Evolutionary conservation across 495 filamentous ascomycete species (phyloP), one percentile per base, ranked within the genome.

Genomic region (Penicillium longicatenatum): DNA sequence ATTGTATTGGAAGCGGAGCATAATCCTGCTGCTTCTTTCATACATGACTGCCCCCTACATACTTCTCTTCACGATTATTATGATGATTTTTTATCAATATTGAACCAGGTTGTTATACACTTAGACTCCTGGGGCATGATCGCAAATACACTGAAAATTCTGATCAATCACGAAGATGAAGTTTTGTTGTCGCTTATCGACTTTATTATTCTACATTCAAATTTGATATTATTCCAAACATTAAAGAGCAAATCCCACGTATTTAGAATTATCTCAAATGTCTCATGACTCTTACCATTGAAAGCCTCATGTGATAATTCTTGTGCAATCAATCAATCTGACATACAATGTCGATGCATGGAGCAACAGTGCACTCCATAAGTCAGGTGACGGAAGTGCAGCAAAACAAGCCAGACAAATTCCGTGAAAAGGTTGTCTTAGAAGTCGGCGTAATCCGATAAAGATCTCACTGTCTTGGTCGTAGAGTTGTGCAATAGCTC

Each of bases 121-220:
- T 67, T 69, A 43, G 56, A 68, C 62, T 60, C 58, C 65, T 61
- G 72, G 74, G 43, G 68, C 29, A 69, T 75, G 74, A 76, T 69
- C 68, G 68, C 71, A 72, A 61, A 76, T 75, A 76, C 74, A 76
- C 74, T 76, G 74, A 76, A 76, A 76, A 76, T 76, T 76, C 74
- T 76, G 74, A 76, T 68, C 63, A 22, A 69, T 63, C 48, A 58
- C 44, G 60, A 60, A 66, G 52, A 56, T 10, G 31, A 39, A 17
- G 14, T 39, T 39, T 39, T 39, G 37, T 39, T 59, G 52, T 35
- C 31, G 31, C 31, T 35, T 35, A 35, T 35, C 31, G 31, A 35
- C 31, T 39, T n/a, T 16, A 4, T n/a, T 6, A 17, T 39, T 1
- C 12, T 14, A 14, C 10, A 35, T 35, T 35, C 12, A 35, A 26